phyloP scores from a whole-genome alignment of 805 yeast species.

The Pichia exigua region DNA sequence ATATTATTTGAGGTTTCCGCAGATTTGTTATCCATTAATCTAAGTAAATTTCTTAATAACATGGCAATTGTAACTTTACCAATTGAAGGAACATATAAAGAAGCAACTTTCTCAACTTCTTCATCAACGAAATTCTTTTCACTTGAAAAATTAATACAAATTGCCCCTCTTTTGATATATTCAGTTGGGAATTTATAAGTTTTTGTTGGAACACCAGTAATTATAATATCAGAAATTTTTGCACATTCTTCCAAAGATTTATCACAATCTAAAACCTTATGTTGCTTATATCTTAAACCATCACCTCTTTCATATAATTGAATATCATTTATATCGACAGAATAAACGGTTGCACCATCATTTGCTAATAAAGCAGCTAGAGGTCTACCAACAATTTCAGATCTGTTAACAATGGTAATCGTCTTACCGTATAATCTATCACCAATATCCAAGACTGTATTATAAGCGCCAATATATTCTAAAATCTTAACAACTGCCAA shows the following conservation, averaged over 20 bases:
- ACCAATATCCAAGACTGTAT: slow-evolving; percentile 74
- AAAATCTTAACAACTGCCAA: slow-evolving; percentile 88
- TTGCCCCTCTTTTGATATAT: slow-evolving; percentile 77
- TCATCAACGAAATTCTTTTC: slow-evolving; percentile 80
- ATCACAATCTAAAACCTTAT: slow-evolving; percentile 58
- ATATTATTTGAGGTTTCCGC: slow-evolving; percentile 9
- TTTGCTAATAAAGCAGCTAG: slow-evolving; percentile 92
- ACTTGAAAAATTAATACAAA: slow-evolving; percentile 82
- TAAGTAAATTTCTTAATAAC: slow-evolving; percentile 80
- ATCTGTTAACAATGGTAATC: slow-evolving; percentile 81
- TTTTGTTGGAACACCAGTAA: slow-evolving; percentile 91
- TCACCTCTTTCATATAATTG: slow-evolving; percentile 94
- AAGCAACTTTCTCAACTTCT: slow-evolving; percentile 75
- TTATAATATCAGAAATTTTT: slow-evolving; percentile 75
- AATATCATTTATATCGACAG: slow-evolving; percentile 79
- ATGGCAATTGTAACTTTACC: slow-evolving; percentile 96
- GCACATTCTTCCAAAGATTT: slow-evolving; percentile 59
- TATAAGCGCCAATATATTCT: slow-evolving; percentile 85
- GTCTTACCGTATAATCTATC: slow-evolving; percentile 91
- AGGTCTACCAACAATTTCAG: slow-evolving; percentile 97
- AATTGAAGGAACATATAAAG: slow-evolving; percentile 88
- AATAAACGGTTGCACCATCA: slow-evolving; percentile 94
- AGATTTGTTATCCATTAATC: slow-evolving; percentile 63
- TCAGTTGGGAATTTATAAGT: slow-evolving; percentile 80
- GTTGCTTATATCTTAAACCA: slow-evolving; percentile 73